Conservation (phyloP, 805 yeast genomes). For the Zygosaccharomyces gambellarensis region DNA sequence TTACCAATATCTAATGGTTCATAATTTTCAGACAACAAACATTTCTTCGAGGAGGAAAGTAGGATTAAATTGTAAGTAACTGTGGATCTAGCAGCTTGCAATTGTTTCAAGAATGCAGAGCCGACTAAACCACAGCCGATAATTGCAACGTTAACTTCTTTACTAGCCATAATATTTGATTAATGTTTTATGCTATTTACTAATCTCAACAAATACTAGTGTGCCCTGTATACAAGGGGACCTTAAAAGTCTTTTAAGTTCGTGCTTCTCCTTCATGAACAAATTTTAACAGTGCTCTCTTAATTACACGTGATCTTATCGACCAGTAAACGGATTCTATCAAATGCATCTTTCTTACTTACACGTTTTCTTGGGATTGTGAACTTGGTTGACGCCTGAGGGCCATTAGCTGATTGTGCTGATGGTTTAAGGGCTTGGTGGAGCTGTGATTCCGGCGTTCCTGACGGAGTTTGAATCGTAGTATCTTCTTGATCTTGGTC, state of each 20-base stretch:
- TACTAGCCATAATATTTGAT: conserved; percentile 37
- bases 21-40: conserved; percentile 65
- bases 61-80: conserved; percentile 73
- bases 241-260: background rate
- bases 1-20: conserved; percentile 53
- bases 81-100: conserved; percentile 54
- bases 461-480: background rate
- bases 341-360: conserved; percentile 34
- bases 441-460: background rate
- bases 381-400: conserved; percentile 11
- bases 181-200: background rate
- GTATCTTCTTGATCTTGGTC: conserved; percentile 1
- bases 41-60: conserved; percentile 69
- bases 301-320: conserved; percentile 26
- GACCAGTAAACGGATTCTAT: conserved; percentile 24
- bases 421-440: background rate
- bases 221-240: background rate
- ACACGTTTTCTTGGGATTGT: conserved; percentile 26
- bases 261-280: background rate
- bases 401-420: background rate
- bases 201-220: background rate
- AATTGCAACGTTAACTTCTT: conserved; percentile 62
- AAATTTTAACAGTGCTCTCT: background rate
- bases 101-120: conserved; percentile 80
- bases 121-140: conserved; percentile 95